Base-by-base conservation (phyloP, 768 basidiomycete genomes). In the Tubosaeta sp. region DNA sequence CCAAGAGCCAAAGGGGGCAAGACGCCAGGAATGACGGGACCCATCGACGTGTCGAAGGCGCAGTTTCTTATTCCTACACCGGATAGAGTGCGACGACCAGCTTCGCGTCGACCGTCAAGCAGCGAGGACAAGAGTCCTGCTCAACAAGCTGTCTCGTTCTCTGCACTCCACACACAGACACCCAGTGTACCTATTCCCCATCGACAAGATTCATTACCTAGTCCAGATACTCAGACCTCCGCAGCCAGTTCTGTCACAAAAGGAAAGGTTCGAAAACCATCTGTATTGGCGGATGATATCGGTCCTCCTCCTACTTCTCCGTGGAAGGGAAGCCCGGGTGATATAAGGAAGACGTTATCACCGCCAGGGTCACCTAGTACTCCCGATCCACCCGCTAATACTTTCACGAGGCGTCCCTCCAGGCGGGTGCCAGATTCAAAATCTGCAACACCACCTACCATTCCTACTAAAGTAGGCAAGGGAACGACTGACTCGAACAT, bases 401-500 rank as follows among this genome's bases (percentile, higher is more conserved):
- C 52, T 10, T 57, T 60, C 54, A 36, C 55, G 43, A 69, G 73
- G 39, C 64, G 72, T 31, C 55, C 59, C 3, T 56, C 67, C 9
- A 63, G 68, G 31, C 69, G 73, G 18, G 58, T 68, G 16, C 62
- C 64, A 19, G 66, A 69, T 36, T 57, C 59, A 46, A 65, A 64
- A 40, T 58, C 59, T 32, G 52, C 61, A 10, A 61, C 59, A n/a
- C 54, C 66, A 29, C 55, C 65, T 7, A 56, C 62, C 45, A 63
- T 60, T 54, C 19, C 67, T 46, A 58, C 69, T 46, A 83, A 81
- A 69, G 82, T 76, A 46, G 70, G 70, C 22, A 84, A 82, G 60
- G 71, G 71, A 22, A 57, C 72, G 8, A 65, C 74, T 7, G 87
- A 90, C 49, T 76, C 78, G 24, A 84, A 83, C 53, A 86, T 97